A percentile compares a stretch with the other conserved stretches of the same genome.
phyloP scores from a whole-genome alignment of 768 basidiomycete species.

The Russula vinacea region DNA sequence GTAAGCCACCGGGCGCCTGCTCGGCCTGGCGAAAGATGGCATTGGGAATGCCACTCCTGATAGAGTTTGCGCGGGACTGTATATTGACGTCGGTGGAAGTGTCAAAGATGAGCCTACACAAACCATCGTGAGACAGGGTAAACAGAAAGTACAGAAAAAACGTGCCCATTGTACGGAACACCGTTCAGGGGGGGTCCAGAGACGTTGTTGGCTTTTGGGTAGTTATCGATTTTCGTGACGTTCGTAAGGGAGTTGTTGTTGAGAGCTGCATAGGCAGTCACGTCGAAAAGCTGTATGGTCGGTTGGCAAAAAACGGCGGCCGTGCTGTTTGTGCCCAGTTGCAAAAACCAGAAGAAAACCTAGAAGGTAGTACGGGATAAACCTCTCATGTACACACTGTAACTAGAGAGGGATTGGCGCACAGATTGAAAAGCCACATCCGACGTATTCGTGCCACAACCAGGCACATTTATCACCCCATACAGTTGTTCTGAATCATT shows the following conservation, averaged over 20 bases:
- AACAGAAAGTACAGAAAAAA: not conserved
- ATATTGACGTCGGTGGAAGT: constrained; percentile 43
- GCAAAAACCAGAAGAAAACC: constrained; percentile 68
- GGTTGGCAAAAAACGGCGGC: constrained; percentile 58
- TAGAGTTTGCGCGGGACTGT: constrained; percentile 49
- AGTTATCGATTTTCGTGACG: constrained; percentile 38
- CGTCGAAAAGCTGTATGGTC: constrained; percentile 43
- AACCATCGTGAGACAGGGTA: not conserved
- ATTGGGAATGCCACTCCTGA: constrained; percentile 52
- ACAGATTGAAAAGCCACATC: constrained; percentile 44
- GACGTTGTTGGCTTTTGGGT: constrained; percentile 48
- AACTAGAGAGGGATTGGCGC: not conserved
- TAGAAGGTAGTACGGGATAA: not conserved
- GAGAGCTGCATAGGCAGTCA: constrained; percentile 45
- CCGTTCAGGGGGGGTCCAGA: constrained; percentile 46
- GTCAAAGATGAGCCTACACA: constrained; percentile 27
- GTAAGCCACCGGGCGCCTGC: constrained; percentile 41
- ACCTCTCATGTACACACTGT: not conserved
- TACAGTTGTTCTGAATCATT: constrained; percentile 46
- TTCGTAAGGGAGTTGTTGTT: constrained; percentile 42
- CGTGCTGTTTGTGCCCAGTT: constrained; percentile 34
- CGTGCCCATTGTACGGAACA: constrained; percentile 59
- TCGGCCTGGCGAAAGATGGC: constrained; percentile 56
- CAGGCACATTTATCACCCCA: constrained; percentile 44
- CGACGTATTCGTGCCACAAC: constrained; percentile 35